Percentiles rank a stretch among this genome's conserved stretches.
These are phyloP conservation scores for Naumovozyma dairenensis DNA, from an alignment of 805 yeast genomes.

Conservation along the genomic window DNA sequence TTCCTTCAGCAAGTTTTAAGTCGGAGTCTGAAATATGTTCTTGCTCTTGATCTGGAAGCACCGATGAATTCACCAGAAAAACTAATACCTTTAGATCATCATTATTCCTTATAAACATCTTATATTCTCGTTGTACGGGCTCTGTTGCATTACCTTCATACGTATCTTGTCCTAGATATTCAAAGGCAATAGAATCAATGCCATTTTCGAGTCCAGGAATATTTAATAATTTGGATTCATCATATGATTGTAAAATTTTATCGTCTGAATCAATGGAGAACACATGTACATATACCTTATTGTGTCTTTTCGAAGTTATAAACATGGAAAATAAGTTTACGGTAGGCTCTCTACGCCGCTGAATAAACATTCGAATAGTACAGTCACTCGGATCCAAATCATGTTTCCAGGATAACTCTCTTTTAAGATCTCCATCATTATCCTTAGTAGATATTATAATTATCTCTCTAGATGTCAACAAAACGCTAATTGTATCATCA, in stretches of 20 bases:
- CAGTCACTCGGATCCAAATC: constrained; percentile 45
- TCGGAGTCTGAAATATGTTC: no score
- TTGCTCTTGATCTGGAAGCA: no score
- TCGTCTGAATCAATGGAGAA: constrained; percentile 8
- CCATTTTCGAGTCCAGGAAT: constrained; percentile 10
- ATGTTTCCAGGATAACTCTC: constrained; percentile 68
- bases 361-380: constrained; percentile 35
- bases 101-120: no score
- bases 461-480: constrained; percentile 60
- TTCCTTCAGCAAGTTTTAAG: no score
- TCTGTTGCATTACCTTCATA: no score
- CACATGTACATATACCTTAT: constrained; percentile 14
- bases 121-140: no score
- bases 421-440: constrained; percentile 28
- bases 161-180: neutral
- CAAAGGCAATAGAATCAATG: constrained; percentile 4
- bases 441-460: constrained; percentile 37
- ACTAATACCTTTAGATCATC: no score
- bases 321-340: constrained; percentile 8
- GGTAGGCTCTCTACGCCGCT: constrained; percentile 10
- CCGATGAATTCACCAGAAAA: no score
- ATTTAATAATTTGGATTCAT: constrained; percentile 11
- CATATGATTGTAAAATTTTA: constrained; percentile 9
- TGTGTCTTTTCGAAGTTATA: constrained; percentile 15
- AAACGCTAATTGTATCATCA: constrained; percentile 33